phyloP scores from a whole-genome alignment of 257 asterid genomes.

The Nicotiana obtusifolia region DNA sequence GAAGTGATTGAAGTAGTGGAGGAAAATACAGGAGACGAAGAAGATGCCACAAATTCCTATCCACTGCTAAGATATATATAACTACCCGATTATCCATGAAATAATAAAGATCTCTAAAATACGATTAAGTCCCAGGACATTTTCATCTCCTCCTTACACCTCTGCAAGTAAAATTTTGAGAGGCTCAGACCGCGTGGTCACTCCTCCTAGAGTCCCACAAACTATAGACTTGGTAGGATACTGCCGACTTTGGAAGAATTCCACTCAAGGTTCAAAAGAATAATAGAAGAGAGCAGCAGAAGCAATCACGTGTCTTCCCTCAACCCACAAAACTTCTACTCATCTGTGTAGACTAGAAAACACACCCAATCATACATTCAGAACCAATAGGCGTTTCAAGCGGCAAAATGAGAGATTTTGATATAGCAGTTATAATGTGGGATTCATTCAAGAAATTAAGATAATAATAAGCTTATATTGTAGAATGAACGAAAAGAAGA shows the following conservation, averaged over 20 bases:
- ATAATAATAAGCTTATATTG: not conserved
- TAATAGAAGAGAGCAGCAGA: not conserved
- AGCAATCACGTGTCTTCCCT: not conserved
- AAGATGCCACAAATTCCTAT: not conserved
- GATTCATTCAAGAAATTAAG: not conserved
- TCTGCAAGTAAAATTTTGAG: not conserved
- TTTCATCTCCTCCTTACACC: not conserved
- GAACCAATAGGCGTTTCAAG: not conserved
- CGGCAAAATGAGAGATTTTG: not conserved
- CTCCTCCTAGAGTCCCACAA: not conserved
- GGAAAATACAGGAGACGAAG: not conserved
- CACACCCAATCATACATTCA: not conserved
- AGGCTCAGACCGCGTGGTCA: not conserved
- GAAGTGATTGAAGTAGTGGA: not conserved
- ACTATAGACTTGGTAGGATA: not conserved
- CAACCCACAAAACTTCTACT: not conserved
- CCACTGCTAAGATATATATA: not conserved
- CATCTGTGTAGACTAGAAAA: not conserved
- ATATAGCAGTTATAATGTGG: not conserved
- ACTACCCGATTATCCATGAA: not conserved
- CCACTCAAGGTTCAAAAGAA: not conserved
- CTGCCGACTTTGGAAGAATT: not conserved
- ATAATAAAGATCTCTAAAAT: not conserved
- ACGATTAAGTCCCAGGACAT: not conserved
- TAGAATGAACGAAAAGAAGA: conserved; percentile 17